These are phyloP conservation scores for Lavandula angustifolia DNA, from an alignment of 257 asterid genomes.

Conservation along the genomic window DNA sequence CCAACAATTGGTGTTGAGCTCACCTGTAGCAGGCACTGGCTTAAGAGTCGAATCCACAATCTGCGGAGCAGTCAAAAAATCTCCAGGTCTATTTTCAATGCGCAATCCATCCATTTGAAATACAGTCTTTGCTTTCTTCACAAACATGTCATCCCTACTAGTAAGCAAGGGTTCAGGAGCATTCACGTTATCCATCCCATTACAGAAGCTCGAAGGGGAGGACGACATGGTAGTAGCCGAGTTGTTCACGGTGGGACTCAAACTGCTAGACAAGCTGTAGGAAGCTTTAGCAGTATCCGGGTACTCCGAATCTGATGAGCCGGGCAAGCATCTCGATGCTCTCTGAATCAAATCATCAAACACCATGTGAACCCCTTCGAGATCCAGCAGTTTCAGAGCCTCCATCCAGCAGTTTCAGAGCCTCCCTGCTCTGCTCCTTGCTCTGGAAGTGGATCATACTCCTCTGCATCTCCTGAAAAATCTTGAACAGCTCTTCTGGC, in stretches of 20 bases:
- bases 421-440: constrained; percentile 71
- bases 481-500: constrained; percentile 68
- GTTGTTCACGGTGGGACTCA: constrained; percentile 42
- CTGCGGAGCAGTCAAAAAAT: constrained; percentile 42
- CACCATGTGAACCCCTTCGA: constrained; percentile 56
- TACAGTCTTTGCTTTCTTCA: constrained; percentile 56
- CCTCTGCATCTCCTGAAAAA: constrained; percentile 76
- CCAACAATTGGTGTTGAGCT: constrained; percentile 21
- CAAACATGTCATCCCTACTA: constrained; percentile 56
- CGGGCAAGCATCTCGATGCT: constrained; percentile 69
- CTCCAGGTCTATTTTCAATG: constrained; percentile 40
- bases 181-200: constrained; percentile 48
- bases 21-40: constrained; percentile 52
- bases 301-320: constrained; percentile 37
- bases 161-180: constrained; percentile 39
- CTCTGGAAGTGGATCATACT: constrained; percentile 55
- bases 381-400: constrained; percentile 74
- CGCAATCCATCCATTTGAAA: constrained; percentile 51
- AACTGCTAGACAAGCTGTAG: constrained; percentile 41
- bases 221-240: constrained; percentile 33
- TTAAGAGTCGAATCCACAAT: constrained; percentile 65
- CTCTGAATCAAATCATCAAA: constrained; percentile 87
- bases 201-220: constrained; percentile 41
- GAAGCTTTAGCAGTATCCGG: constrained; percentile 39
- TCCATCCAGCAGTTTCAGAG: constrained; percentile 75